Percentiles rank a stretch among this genome's conserved stretches.
These are phyloP conservation scores for Trametes pubescens DNA, from an alignment of 1,284 basidiomycete species.

Conservation along the genomic window DNA sequence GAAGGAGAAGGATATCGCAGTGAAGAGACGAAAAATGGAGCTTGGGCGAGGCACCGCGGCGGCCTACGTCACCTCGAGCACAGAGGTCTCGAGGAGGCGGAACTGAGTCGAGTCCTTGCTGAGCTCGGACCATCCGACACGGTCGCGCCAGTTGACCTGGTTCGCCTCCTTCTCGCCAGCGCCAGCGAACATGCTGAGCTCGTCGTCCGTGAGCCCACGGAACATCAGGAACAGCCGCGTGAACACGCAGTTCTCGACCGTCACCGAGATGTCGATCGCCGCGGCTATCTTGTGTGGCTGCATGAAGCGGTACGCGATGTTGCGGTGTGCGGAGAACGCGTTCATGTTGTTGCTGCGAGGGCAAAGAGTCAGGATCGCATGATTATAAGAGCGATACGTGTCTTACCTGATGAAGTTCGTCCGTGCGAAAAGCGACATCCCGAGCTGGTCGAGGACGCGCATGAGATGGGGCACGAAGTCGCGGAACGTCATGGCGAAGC, in stretches of 20 bases:
- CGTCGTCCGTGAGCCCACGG: constrained; percentile 81
- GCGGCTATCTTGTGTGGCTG: constrained; percentile 77
- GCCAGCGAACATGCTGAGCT: constrained; percentile 72
- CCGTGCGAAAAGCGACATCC: constrained; percentile 79
- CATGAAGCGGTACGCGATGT: constrained; percentile 87
- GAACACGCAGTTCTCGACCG: constrained; percentile 77
- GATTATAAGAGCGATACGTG: not conserved
- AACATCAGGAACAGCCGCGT: constrained; percentile 87
- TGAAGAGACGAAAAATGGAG: constrained; percentile 4
- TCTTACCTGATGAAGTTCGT: constrained; percentile 79
- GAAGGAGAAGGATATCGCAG: constrained; percentile 26
- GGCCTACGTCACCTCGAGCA: constrained; percentile 65
- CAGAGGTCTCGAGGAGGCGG: constrained; percentile 77
- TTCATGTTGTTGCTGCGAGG: constrained; percentile 71
- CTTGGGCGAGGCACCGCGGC: not conserved
- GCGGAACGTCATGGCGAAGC: constrained; percentile 79
- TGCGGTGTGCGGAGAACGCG: constrained; percentile 75
- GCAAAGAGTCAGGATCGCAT: constrained; percentile 14
- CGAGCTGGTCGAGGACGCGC: constrained; percentile 79
- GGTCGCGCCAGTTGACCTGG: constrained; percentile 76
- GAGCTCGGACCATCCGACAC: constrained; percentile 79
- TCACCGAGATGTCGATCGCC: constrained; percentile 85
- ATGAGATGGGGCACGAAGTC: constrained; percentile 82
- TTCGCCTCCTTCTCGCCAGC: constrained; percentile 87
- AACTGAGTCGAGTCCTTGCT: constrained; percentile 76